Percentiles rank a stretch among this genome's conserved stretches.
Evolutionary conservation across 306 rosid genomes (phyloP).

Genomic region (Amphicarpaea edgeworthii): DNA sequence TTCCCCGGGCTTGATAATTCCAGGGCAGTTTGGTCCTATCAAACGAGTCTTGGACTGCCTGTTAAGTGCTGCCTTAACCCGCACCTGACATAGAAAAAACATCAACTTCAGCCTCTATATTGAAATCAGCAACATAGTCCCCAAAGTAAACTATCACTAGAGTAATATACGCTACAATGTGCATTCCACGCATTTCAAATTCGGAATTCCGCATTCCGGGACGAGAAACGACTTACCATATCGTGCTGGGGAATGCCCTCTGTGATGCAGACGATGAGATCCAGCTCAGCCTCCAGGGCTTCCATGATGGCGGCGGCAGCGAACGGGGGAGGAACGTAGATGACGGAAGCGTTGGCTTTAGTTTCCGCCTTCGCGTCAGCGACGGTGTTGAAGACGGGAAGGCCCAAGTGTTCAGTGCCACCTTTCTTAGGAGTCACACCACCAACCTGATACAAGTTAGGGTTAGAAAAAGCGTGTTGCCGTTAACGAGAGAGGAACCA

Average conservation of each 20-base stretch:
- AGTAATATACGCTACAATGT: not conserved
- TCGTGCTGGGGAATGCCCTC: constrained; percentile 99
- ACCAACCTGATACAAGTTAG: constrained; percentile 51
- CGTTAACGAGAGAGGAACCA: not conserved
- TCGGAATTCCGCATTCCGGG: not conserved
- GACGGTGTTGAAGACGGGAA: constrained; percentile 92
- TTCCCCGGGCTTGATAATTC: constrained; percentile 99
- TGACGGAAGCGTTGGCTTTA: constrained; percentile 90
- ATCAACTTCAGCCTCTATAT: constrained; percentile 38
- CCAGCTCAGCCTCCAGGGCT: constrained; percentile 92
- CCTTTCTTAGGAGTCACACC: constrained; percentile 99
- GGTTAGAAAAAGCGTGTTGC: not conserved
- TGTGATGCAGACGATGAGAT: constrained; percentile 95
- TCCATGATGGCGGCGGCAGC: constrained; percentile 97
- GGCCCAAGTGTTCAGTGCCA: constrained; percentile 96
- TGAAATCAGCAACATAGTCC: constrained; percentile 23
- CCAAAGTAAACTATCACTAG: constrained; percentile 13
- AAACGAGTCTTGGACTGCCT: constrained; percentile 85
- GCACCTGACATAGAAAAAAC: constrained; percentile 62
- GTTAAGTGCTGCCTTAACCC: constrained; percentile 95
- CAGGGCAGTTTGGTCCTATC: constrained; percentile 99
- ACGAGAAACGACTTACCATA: constrained; percentile 68
- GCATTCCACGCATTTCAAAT: not conserved
- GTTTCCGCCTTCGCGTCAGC: constrained; percentile 98
- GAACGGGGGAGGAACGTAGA: constrained; percentile 98